These are phyloP conservation scores for Tylopilus sp. DNA, from an alignment of 1,284 basidiomycete species.

Conservation along the genomic window DNA sequence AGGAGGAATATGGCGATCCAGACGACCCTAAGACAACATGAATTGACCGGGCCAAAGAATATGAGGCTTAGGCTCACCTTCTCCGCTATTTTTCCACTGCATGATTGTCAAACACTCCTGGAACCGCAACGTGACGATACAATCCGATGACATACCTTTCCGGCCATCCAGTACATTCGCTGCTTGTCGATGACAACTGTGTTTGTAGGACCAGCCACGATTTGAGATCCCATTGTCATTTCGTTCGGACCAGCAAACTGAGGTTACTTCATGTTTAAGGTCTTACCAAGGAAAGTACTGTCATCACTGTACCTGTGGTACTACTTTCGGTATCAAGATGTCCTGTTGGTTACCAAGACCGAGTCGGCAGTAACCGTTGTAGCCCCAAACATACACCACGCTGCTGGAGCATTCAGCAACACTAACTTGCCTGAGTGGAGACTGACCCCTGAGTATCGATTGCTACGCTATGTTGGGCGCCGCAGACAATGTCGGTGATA, in stretches of 20 bases:
- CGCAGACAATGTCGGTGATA: conserved; percentile 80
- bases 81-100: conserved; percentile 90
- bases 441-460: conserved; percentile 71
- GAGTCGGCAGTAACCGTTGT: conserved; percentile 77
- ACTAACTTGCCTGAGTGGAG: neutral
- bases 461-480: conserved; percentile 83
- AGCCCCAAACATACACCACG: conserved; percentile 83
- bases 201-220: conserved; percentile 81
- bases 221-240: conserved; percentile 56
- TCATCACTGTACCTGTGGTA: conserved; percentile 56
- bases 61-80: conserved; percentile 48
- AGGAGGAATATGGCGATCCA: conserved; percentile 78
- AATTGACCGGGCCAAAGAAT: conserved; percentile 2
- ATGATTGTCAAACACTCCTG: conserved; percentile 15
- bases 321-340: conserved; percentile 66
- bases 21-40: conserved; percentile 52
- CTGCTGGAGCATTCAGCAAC: conserved; percentile 28
- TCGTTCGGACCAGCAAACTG: conserved; percentile 74
- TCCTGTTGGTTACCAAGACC: conserved; percentile 85
- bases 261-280: neutral
- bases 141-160: conserved; percentile 50
- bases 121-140: conserved; percentile 3
- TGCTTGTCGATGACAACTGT: conserved; percentile 83
- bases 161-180: conserved; percentile 81
- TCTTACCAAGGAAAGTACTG: neutral